Evolutionary conservation across 2,329 filamentous ascomycete genomes (phyloP).

Genomic region (Verticillium isaacii): DNA sequence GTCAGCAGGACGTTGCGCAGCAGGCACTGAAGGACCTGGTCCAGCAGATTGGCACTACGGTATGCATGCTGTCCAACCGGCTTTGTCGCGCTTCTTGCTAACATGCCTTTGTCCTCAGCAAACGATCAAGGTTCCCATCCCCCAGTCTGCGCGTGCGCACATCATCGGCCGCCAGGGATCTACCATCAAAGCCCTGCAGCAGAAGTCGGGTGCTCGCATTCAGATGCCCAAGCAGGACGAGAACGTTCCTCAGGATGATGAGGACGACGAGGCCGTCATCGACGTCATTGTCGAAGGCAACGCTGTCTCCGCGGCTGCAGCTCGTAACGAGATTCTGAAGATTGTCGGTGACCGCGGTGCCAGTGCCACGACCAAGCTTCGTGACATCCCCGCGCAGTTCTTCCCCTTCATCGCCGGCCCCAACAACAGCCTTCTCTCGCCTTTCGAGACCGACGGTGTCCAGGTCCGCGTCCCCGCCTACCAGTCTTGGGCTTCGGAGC

Average conservation of each 20-base stretch:
- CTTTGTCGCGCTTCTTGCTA: background rate
- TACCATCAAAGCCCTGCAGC: conserved; percentile 84
- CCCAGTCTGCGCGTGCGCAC: conserved; percentile 75
- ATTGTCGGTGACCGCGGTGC: conserved; percentile 85
- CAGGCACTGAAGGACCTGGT: conserved; percentile 87
- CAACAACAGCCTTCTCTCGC: conserved; percentile 61
- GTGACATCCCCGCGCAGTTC: conserved; percentile 82
- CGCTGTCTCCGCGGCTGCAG: conserved; percentile 78
- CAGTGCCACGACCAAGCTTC: conserved; percentile 75
- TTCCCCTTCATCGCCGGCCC: conserved; percentile 92
- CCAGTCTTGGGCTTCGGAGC: conserved; percentile 67
- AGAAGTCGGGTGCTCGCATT: conserved; percentile 84
- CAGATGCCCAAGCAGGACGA: conserved; percentile 82
- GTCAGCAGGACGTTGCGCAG: conserved; percentile 77
- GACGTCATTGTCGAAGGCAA: conserved; percentile 90
- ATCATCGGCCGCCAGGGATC: conserved; percentile 92
- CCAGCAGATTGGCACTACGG: conserved; percentile 81
- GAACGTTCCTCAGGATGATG: conserved; percentile 44
- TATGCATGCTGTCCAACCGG: conserved; percentile 32
- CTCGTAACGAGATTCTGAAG: conserved; percentile 75
- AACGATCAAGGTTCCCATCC: conserved; percentile 72
- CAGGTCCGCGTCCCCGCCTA: conserved; percentile 81
- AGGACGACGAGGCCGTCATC: conserved; percentile 78
- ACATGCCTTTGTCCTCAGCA: conserved; percentile 25
- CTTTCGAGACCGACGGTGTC: conserved; percentile 71